Conservation (phyloP, 2,329 filamentous ascomycete genomes). For the Aaosphaeria arxii region DNA sequence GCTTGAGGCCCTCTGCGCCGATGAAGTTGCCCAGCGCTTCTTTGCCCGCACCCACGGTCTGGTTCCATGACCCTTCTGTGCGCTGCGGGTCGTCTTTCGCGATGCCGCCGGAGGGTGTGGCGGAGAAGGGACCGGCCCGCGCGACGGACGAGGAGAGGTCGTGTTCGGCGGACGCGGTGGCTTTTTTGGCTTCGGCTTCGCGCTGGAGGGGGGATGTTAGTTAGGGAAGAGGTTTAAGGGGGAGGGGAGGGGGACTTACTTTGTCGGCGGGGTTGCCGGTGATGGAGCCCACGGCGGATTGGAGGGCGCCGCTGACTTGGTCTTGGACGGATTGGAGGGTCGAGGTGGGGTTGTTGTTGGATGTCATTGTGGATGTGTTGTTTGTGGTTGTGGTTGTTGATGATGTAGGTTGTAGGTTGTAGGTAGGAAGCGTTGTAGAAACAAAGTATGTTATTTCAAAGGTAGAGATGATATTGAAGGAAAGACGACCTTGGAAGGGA, state of each 20-base stretch:
- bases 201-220: conserved; percentile 37
- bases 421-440: background rate
- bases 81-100: conserved; percentile 72
- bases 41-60: conserved; percentile 84
- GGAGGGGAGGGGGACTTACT: conserved; percentile 32
- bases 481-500: background rate
- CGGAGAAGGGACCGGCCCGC: conserved; percentile 70
- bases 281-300: conserved; percentile 68
- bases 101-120: conserved; percentile 67
- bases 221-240: background rate
- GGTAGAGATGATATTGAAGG: background rate
- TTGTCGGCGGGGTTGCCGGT: conserved; percentile 71
- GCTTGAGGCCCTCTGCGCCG: conserved; percentile 73
- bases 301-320: conserved; percentile 68
- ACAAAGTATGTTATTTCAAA: background rate
- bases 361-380: conserved; percentile 43
- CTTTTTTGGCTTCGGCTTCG: conserved; percentile 63
- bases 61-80: conserved; percentile 73
- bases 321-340: conserved; percentile 69
- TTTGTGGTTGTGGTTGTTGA: background rate
- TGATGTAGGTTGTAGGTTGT: background rate
- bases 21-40: conserved; percentile 73
- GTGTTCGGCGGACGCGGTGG: conserved; percentile 64
- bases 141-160: conserved; percentile 71
- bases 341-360: conserved; percentile 58